Evolutionary conservation across 2,329 filamentous ascomycete species (phyloP).

Genomic region (Stromatinia cepivora): DNA sequence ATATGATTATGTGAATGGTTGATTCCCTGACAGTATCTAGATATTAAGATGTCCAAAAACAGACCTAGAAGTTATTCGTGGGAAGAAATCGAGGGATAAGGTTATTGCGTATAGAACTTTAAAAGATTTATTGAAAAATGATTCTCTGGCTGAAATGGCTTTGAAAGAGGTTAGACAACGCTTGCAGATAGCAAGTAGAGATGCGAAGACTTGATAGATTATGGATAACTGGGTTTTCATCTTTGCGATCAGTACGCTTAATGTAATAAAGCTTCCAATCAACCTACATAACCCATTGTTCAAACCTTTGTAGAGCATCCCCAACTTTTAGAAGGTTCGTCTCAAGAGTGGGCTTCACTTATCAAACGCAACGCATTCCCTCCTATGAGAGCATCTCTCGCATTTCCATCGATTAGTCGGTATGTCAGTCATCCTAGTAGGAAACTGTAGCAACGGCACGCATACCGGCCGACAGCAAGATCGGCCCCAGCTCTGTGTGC

Average conservation of each 20-base stretch:
- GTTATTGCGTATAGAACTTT: constrained; percentile 47
- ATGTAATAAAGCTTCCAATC: background rate
- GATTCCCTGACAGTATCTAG: constrained; percentile 41
- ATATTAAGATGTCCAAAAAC: constrained; percentile 63
- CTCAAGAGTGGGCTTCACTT: background rate
- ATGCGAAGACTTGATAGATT: constrained; percentile 26
- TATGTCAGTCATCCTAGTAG: background rate
- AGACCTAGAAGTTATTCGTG: constrained; percentile 60
- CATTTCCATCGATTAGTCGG: background rate
- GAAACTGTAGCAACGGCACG: background rate
- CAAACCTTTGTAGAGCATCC: background rate
- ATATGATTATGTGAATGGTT: background rate
- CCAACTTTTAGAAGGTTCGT: background rate
- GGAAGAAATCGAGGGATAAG: constrained; percentile 65
- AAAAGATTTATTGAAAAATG: constrained; percentile 37
- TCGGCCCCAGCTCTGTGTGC: background rate
- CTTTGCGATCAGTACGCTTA: background rate
- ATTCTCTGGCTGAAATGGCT: constrained; percentile 37
- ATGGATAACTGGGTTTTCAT: background rate
- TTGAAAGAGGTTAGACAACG: constrained; percentile 34
- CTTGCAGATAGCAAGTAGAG: constrained; percentile 26
- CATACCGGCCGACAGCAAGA: background rate
- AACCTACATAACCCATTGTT: background rate
- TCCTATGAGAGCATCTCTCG: background rate
- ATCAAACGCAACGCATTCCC: background rate